Conservation (phyloP, 345 rosid genomes). For the Citrus sinensis region DNA sequence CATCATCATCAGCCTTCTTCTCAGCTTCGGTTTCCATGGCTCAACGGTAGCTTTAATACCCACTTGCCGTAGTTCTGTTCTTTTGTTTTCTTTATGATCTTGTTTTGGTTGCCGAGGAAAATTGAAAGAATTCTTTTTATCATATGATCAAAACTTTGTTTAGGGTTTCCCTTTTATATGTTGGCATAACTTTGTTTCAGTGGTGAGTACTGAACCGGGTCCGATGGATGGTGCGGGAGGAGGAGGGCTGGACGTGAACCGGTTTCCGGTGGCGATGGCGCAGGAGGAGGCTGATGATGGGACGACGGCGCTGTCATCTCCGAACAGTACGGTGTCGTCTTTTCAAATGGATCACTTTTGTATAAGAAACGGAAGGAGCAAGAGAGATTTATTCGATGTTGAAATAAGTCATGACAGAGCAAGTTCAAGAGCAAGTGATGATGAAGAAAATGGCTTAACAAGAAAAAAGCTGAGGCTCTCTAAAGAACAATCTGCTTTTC, state of each 20-base stretch:
- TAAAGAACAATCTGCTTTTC: conserved; percentile 89
- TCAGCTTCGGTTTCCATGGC: conserved; percentile 74
- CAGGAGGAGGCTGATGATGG: conserved; percentile 48
- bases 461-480: conserved; percentile 94
- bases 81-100: background rate
- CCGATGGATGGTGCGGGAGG: conserved; percentile 24
- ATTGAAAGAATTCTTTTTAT: background rate
- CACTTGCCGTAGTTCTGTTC: background rate
- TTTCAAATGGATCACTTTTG: conserved; percentile 76
- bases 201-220: conserved; percentile 33
- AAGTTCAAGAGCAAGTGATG: conserved; percentile 73
- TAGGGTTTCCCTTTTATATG: background rate
- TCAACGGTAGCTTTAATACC: conserved; percentile 44
- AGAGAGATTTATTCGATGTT: conserved; percentile 42
- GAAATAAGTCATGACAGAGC: conserved; percentile 45
- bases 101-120: conserved; percentile 10
- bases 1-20: conserved; percentile 25
- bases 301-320: conserved; percentile 57
- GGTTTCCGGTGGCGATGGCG: conserved; percentile 21
- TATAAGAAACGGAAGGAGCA: conserved; percentile 39
- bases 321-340: conserved; percentile 78
- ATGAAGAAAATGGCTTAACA: conserved; percentile 82
- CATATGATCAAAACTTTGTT: too few species aligned
- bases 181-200: conserved; percentile 14
- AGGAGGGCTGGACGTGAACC: conserved; percentile 50